These are phyloP conservation scores for Zygosaccharomyces pseudobailii DNA, from an alignment of 1,139 yeast genomes.

Conservation along the genomic window DNA sequence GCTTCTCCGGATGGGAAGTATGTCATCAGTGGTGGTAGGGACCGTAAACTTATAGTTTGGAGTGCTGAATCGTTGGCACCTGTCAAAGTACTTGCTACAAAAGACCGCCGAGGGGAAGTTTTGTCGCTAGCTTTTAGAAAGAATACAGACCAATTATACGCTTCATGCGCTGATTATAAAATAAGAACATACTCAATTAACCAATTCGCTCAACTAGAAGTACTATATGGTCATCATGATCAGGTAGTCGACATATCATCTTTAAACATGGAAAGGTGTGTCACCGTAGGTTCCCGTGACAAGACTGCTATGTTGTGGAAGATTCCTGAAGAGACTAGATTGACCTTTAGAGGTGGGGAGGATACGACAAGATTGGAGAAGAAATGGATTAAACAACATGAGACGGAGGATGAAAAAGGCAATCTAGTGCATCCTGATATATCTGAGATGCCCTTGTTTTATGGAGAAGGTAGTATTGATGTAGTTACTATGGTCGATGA, in stretches of 20 bases:
- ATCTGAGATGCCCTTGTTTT: constrained; percentile 39
- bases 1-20: constrained; percentile 83
- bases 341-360: constrained; percentile 92
- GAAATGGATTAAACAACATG: constrained; percentile 37
- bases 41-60: constrained; percentile 79
- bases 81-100: constrained; percentile 69
- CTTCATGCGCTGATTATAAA: constrained; percentile 88
- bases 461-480: constrained; percentile 84
- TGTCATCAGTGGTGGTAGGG: constrained; percentile 88
- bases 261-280: constrained; percentile 81
- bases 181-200: constrained; percentile 82
- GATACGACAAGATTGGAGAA: constrained; percentile 43
- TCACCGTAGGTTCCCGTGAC: constrained; percentile 92
- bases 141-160: constrained; percentile 78
- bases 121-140: constrained; percentile 73
- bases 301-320: constrained; percentile 96
- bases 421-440: constrained; percentile 26
- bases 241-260: constrained; percentile 76
- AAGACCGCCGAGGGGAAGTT: constrained; percentile 64
- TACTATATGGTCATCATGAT: constrained; percentile 94
- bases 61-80: constrained; percentile 72
- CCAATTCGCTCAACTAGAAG: constrained; percentile 85
- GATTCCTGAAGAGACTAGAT: constrained; percentile 87
- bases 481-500: constrained; percentile 90
- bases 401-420: constrained; percentile 32